A percentile compares a stretch with the other conserved stretches of the same genome.
Evolutionary conservation across 768 basidiomycete species (phyloP).

Genomic region (Leccinellum rugosiceps): DNA sequence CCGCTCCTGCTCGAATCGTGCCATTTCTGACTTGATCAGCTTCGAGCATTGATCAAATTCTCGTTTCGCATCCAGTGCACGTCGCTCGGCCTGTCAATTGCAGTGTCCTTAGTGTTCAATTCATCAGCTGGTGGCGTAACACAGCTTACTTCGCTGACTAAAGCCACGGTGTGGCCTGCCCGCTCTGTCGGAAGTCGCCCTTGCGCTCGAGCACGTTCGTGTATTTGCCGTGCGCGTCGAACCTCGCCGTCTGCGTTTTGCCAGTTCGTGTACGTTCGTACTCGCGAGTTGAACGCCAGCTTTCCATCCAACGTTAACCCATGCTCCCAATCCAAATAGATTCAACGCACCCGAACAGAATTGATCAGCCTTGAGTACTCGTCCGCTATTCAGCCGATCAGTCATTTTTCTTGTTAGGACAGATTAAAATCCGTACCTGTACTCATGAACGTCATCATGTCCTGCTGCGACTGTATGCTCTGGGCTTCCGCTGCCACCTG

Average conservation of each 20-base stretch:
- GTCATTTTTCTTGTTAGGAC: neutral
- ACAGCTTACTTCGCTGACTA: conserved; percentile 72
- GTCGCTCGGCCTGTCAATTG: conserved; percentile 69
- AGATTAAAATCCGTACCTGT: conserved; percentile 45
- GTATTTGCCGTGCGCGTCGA: conserved; percentile 64
- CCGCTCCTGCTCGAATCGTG: conserved; percentile 89
- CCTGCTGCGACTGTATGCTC: conserved; percentile 73
- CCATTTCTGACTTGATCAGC: conserved; percentile 84
- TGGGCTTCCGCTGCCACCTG: conserved; percentile 71
- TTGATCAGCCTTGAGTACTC: conserved; percentile 91
- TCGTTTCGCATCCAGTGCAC: conserved; percentile 74
- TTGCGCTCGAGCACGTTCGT: conserved; percentile 81
- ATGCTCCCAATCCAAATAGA: neutral
- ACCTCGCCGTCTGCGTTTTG: conserved; percentile 76
- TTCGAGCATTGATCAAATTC: conserved; percentile 90
- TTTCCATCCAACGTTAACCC: conserved; percentile 27
- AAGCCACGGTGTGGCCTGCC: conserved; percentile 66
- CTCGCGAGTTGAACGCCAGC: conserved; percentile 86
- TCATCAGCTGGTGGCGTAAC: neutral
- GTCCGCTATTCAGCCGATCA: conserved; percentile 49
- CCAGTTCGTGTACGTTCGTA: conserved; percentile 80
- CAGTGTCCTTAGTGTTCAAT: neutral
- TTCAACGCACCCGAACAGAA: conserved; percentile 69
- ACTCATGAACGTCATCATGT: conserved; percentile 76
- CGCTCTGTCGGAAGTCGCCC: conserved; percentile 71